Evolutionary conservation across 306 rosid genomes (phyloP).

Genomic region (Boehmeria nivea): DNA sequence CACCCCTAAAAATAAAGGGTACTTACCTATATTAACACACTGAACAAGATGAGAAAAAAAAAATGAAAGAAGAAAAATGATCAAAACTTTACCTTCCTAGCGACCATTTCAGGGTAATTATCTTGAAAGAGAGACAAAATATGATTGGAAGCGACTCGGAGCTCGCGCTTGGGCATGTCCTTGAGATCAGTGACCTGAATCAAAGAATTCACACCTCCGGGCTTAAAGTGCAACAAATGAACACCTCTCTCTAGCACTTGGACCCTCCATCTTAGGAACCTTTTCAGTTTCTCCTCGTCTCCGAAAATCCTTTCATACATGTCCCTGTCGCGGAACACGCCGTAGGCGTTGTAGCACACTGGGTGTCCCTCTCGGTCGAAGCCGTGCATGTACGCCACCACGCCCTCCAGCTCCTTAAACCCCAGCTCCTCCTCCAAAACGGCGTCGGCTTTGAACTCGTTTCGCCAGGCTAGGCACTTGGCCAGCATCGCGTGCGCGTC

Average conservation of each 20-base stretch:
- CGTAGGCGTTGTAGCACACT: conserved; percentile 88
- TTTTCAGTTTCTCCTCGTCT: conserved; percentile 82
- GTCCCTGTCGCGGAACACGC: conserved; percentile 65
- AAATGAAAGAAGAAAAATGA: no score
- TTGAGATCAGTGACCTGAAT: conserved; percentile 95
- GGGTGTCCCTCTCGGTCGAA: conserved; percentile 81
- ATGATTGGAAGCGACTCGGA: conserved; percentile 85
- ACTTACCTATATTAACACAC: no score
- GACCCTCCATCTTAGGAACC: conserved; percentile 89
- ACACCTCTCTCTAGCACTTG: conserved; percentile 86
- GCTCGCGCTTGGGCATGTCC: conserved; percentile 96
- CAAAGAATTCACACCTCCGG: conserved; percentile 81
- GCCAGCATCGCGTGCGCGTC: conserved; percentile 62
- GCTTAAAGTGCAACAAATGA: conserved; percentile 69
- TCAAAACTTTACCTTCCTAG: conserved; percentile 58
- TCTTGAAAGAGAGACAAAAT: conserved; percentile 91
- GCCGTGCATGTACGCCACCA: conserved; percentile 86
- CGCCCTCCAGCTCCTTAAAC: conserved; percentile 88
- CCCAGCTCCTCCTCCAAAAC: conserved; percentile 73
- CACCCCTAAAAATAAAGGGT: no score
- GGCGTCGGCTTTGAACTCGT: conserved; percentile 58
- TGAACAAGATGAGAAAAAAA: neutral
- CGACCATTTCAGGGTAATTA: conserved; percentile 95
- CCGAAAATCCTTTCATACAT: conserved; percentile 84
- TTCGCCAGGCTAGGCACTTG: conserved; percentile 74